Evolutionary conservation across 768 basidiomycete genomes (phyloP).

Genomic region (Astraeus odoratus): DNA sequence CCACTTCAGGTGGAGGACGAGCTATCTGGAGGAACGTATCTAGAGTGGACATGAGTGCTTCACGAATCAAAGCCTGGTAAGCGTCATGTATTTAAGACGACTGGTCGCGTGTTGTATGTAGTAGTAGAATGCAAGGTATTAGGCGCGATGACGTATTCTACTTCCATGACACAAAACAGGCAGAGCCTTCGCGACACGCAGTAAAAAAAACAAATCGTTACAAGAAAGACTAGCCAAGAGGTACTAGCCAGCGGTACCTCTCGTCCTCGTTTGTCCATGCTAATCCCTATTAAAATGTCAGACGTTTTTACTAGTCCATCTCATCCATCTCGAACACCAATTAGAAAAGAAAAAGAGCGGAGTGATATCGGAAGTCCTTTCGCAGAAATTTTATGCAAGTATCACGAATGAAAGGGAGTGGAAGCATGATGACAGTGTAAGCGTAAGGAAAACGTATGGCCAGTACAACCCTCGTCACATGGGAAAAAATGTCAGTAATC

Average conservation of each 20-base stretch:
- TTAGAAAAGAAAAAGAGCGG: background rate
- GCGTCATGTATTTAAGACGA: too few species aligned
- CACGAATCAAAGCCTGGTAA: background rate
- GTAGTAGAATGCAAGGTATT: background rate
- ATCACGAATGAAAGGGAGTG: constrained; percentile 5
- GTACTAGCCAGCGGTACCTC: constrained; percentile 6
- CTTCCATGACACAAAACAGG: background rate
- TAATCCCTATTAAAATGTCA: too few species aligned
- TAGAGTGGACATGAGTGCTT: constrained; percentile 29
- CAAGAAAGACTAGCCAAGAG: constrained; percentile 1
- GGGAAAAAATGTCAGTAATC: background rate
- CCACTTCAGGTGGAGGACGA: constrained; percentile 37
- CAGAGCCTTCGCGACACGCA: background rate
- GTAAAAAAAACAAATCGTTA: background rate
- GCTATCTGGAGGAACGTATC: constrained; percentile 48
- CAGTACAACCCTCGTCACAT: constrained; percentile 11
- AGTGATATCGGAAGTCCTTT: constrained; percentile 3
- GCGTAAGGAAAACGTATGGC: constrained; percentile 1
- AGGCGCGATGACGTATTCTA: too few species aligned
- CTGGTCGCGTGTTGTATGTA: background rate
- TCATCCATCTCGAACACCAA: background rate
- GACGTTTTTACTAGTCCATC: constrained; percentile 2
- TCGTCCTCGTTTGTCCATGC: constrained; percentile 2
- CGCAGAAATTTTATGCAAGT: constrained; percentile 9
- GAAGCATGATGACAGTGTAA: constrained; percentile 7